These are phyloP conservation scores for Arthrobotrys megalospora DNA, from an alignment of 2,329 filamentous ascomycete genomes.

Conservation along the genomic window DNA sequence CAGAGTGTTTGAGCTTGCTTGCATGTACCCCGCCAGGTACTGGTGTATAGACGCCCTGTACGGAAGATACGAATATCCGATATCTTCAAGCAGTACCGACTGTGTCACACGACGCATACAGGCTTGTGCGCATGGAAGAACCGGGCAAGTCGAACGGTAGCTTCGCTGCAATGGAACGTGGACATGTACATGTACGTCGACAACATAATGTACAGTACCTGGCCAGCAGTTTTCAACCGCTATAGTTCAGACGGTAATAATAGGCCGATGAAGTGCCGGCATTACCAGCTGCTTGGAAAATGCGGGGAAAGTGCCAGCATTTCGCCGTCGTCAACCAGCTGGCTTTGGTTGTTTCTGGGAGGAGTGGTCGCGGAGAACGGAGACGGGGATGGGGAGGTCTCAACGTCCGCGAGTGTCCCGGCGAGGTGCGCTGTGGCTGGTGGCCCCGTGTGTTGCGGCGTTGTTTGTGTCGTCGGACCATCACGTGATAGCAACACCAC, in stretches of 20 bases:
- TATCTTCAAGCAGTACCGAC: slow-evolving; percentile 19
- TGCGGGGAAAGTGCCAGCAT: slow-evolving; percentile 57
- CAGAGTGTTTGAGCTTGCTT: slow-evolving; percentile 6
- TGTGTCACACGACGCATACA: slow-evolving; percentile 48
- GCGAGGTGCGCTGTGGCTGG: slow-evolving; percentile 35
- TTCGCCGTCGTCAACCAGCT: slow-evolving; percentile 26
- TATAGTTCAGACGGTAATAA: slow-evolving; percentile 60
- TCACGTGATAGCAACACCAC: slow-evolving; percentile 39
- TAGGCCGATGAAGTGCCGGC: slow-evolving; percentile 57
- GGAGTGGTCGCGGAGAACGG: slow-evolving; percentile 50
- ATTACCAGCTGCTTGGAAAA: slow-evolving; percentile 60
- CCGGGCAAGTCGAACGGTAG: slow-evolving; percentile 35
- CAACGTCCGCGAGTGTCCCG: neutral
- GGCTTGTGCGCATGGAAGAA: slow-evolving; percentile 39
- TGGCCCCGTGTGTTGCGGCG: slow-evolving; percentile 36
- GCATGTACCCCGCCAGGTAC: slow-evolving; percentile 47
- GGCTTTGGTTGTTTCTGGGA: slow-evolving; percentile 16
- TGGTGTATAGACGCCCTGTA: slow-evolving; percentile 3
- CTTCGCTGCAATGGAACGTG: slow-evolving; percentile 41
- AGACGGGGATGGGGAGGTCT: slow-evolving; percentile 53
- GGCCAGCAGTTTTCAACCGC: slow-evolving; percentile 29
- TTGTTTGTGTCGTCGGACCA: slow-evolving; percentile 2
- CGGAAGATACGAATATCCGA: slow-evolving; percentile 41
- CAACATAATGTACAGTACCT: slow-evolving; percentile 2
- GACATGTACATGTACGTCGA: slow-evolving; percentile 38